These are phyloP conservation scores for Gautieria morchelliformis DNA, from an alignment of 768 basidiomycete species.

Conservation along the genomic window DNA sequence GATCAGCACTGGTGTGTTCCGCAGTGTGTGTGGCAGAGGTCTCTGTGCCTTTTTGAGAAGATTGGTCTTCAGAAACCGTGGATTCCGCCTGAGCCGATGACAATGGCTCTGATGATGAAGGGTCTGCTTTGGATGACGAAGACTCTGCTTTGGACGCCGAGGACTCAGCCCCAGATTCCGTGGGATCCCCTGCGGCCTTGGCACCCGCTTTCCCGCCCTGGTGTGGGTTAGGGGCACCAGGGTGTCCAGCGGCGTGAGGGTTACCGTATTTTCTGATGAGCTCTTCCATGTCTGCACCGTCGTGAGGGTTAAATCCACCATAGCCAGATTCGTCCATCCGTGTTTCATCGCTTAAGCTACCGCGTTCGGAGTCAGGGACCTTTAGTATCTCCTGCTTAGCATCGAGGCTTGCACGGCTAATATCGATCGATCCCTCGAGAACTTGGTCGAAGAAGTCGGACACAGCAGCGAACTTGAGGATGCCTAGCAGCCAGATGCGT, in stretches of 20 bases:
- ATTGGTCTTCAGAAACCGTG: background rate
- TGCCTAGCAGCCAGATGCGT: conserved; percentile 33
- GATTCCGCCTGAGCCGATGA: background rate
- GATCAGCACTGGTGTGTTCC: background rate
- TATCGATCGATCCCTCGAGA: conserved; percentile 56
- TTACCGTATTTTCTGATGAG: conserved; percentile 1
- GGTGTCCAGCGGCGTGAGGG: background rate
- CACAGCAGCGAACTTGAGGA: conserved; percentile 65
- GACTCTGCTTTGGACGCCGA: background rate
- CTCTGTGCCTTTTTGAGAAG: background rate
- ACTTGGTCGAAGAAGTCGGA: conserved; percentile 65
- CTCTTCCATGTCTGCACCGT: conserved; percentile 1
- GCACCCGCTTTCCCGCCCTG: background rate
- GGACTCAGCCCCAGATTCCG: background rate
- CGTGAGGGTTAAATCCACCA: conserved; percentile 6
- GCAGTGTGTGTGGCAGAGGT: background rate
- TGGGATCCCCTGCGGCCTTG: background rate
- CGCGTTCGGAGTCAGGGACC: background rate
- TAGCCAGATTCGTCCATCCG: background rate
- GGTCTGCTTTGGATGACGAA: background rate
- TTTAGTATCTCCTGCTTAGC: conserved; percentile 13
- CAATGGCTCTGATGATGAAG: too few relatives aligned
- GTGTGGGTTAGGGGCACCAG: background rate
- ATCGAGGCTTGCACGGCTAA: conserved; percentile 33
- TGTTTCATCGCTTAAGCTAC: conserved; percentile 3